Evolutionary conservation across 2,329 filamentous ascomycete genomes (phyloP), one percentile per base, ranked within the genome.

Genomic region (Pseudocercospora pini-densiflorae): DNA sequence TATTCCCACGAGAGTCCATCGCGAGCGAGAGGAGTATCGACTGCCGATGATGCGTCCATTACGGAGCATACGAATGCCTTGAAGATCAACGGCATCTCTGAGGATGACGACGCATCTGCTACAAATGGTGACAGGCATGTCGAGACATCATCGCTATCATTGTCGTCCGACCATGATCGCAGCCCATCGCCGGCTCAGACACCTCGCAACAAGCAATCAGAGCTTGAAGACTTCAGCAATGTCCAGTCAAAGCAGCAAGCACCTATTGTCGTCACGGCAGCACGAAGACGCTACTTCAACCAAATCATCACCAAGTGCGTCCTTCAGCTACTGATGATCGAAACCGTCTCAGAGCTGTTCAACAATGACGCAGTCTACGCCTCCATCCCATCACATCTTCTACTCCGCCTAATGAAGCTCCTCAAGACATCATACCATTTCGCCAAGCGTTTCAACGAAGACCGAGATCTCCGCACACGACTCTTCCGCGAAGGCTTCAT

Each of bases 221-320:
- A 86, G 31, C 85, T 97, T 1, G 95, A 99, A 78, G 94, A 98
- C 77, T 98, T 97, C 90, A 54, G 65, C 70, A 92, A 93, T 5
- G 85, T 90, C 43, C 87, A 88, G 2, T 61, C 74, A 5, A 84
- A 93, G 14, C 93, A 96, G 77, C 92, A 95, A 78, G 93, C 96
- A 66, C 93, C 94, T 0, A 87, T 97, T 5, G 92, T 96, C 0
- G 94, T 99, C 5, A 98, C 95, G 1, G 93, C 93, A 2, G 93
- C 95, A 0, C 91, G 95, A 27, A 89, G 95, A 40, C 91, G 94
- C 61, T 97, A 97, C 83, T 99, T 99, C 86, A 99, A 99, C 81
- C 92, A 94, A 72, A 99, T 99, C 79, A 99, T 99, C 79, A 97
- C 94, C 14, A 94, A 96, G 72, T 99, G 95, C 77, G 96, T 99